Evolutionary conservation across 2,329 filamentous ascomycete species (phyloP), one percentile per base, ranked within the genome.

Genomic region (Sporothrix protearum): DNA sequence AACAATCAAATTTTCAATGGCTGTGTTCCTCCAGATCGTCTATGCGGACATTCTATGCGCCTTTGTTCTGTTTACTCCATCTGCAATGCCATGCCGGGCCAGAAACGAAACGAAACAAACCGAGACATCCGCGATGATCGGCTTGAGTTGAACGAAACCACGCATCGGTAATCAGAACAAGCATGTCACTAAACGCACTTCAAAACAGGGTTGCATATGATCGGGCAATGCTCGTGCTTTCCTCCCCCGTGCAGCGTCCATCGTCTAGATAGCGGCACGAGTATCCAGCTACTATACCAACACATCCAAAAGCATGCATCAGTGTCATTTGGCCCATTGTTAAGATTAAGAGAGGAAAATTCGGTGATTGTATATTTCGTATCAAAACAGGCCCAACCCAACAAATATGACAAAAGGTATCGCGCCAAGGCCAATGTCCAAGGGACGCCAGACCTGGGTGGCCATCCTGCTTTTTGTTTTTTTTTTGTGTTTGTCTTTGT

Each of bases 341-440:
- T n/a, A n/a, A n/a, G n/a, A n/a, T n/a, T n/a, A 33, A 33, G 63
- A 66, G 63, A 66, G 63, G 63, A 66, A 61, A 49, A 47, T 30
- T 66, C 9, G 49, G 63, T 22, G 42, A 33, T 22, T 63, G n/a
- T 64, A 4, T 49, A 66, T 33, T 47, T 49, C 7, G 16, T 49
- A 33, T 28, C 42, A 45, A 33, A 33, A 16, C 39, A 33, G 16
- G 63, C 14, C 10, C 4, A n/a, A n/a, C n/a, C n/a, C n/a, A n/a
- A 12, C 7, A 14, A 1, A 9, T 28, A 30, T 22, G 42, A 42
- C 19, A 2, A 19, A 16, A 39, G 19, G 19, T n/a, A 39, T 19
- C 53, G 16, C 6, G 7, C 1, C 53, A 33, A 30, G 6, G 0
- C 5, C 19, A 33, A 3, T 2, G 19, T 7, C 28, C 5, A 25